A percentile compares a stretch with the other conserved stretches of the same genome.
These are phyloP conservation scores for Amoeboradix gromovi DNA, from an alignment of 371 early-diverging fungal genomes.

Conservation along the genomic window DNA sequence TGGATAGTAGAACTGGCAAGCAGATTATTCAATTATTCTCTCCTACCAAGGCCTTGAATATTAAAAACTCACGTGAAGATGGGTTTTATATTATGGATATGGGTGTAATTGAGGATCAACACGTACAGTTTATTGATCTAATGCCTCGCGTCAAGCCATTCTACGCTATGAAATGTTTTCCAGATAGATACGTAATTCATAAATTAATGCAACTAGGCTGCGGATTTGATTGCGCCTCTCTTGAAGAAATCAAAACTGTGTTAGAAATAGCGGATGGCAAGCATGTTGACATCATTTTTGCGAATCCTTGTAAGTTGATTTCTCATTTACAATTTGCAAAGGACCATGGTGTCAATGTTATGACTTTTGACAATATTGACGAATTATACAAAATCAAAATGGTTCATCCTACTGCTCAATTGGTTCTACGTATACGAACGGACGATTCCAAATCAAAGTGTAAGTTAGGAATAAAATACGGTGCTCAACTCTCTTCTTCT, in stretches of 20 bases:
- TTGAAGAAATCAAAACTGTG: conserved; percentile 52
- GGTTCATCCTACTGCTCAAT: conserved; percentile 42
- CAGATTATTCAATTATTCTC: too few relatives aligned
- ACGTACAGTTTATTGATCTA: conserved; percentile 37
- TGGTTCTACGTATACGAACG: conserved; percentile 68
- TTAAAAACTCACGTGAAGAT: conserved; percentile 29
- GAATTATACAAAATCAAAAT: conserved; percentile 71
- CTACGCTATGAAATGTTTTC: conserved; percentile 79
- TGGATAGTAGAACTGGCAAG: too few relatives aligned
- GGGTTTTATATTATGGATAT: conserved; percentile 77
- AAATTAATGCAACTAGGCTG: conserved; percentile 50
- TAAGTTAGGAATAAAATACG: conserved; percentile 81
- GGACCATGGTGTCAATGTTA: conserved; percentile 40
- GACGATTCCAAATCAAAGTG: conserved; percentile 77
- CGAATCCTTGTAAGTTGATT: conserved; percentile 88
- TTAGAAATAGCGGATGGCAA: conserved; percentile 37
- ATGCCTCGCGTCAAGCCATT: conserved; percentile 79
- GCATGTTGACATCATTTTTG: conserved; percentile 60
- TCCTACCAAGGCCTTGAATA: background rate
- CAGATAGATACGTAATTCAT: conserved; percentile 52
- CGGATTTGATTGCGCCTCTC: conserved; percentile 78
- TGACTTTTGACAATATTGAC: conserved; percentile 92
- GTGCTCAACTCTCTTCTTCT: conserved; percentile 46
- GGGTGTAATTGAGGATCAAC: conserved; percentile 57
- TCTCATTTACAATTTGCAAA: conserved; percentile 64